Evolutionary conservation across 352 stramenopile species (phyloP).

Genomic region (Phytopythium litorale): DNA sequence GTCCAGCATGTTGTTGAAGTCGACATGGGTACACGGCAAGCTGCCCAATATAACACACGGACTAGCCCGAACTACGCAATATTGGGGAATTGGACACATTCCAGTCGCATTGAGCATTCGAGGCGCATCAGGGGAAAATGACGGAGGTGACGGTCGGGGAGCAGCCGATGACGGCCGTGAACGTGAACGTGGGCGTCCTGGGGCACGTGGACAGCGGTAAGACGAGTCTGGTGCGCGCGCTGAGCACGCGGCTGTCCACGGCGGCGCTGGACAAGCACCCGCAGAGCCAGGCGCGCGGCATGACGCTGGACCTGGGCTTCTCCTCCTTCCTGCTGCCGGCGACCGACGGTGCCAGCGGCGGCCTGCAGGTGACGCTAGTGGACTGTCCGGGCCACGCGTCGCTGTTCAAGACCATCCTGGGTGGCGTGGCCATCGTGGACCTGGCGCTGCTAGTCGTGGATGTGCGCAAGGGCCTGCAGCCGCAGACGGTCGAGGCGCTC

Average conservation of each 20-base stretch:
- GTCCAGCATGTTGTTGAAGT: background rate
- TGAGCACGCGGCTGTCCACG: conserved; percentile 97
- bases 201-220: conserved; percentile 99
- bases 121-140: background rate
- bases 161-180: conserved; percentile 25
- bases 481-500: conserved; percentile 98
- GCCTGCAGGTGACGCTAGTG: conserved; percentile 94
- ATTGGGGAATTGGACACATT: background rate
- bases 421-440: conserved; percentile 99
- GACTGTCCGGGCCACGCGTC: conserved; percentile 97
- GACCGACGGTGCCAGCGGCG: conserved; percentile 2
- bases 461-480: conserved; percentile 96
- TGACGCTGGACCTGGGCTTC: conserved; percentile 99
- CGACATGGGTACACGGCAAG: background rate
- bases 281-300: conserved; percentile 94
- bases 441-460: conserved; percentile 97
- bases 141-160: background rate
- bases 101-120: too few species aligned
- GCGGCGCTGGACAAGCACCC: conserved; percentile 98
- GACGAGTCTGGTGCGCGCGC: conserved; percentile 94
- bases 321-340: conserved; percentile 89
- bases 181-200: conserved; percentile 98
- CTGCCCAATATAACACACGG: background rate
- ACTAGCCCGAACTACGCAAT: background rate
- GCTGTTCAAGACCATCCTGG: conserved; percentile 99